phyloP scores from a whole-genome alignment of 2,329 filamentous ascomycete species.

The Epichloe baconii region DNA sequence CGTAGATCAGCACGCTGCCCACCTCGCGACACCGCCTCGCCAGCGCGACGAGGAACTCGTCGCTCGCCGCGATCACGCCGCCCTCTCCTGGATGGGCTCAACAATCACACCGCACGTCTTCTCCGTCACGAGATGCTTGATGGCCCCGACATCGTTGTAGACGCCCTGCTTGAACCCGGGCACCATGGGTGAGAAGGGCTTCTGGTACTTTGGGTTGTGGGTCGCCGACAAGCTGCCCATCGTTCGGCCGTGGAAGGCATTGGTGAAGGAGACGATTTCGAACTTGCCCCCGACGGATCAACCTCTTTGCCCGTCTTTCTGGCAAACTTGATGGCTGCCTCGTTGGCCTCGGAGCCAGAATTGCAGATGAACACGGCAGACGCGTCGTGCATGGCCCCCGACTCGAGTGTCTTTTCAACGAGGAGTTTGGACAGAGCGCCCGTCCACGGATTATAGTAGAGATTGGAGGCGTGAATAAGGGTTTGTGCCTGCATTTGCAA shows the following conservation, averaged over 20 bases:
- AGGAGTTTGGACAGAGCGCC: conserved; percentile 77
- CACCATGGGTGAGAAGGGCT: conserved; percentile 88
- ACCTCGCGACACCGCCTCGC: conserved; percentile 75
- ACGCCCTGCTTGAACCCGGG: conserved; percentile 80
- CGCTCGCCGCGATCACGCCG: conserved; percentile 70
- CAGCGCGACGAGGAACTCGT: conserved; percentile 75
- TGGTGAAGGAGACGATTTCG: conserved; percentile 81
- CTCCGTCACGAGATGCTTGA: conserved; percentile 64
- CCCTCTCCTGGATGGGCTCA: conserved; percentile 95
- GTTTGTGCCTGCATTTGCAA: conserved; percentile 40
- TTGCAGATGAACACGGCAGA: conserved; percentile 85
- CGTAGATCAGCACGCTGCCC: conserved; percentile 80
- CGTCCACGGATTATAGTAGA: conserved; percentile 96
- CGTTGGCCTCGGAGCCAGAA: conserved; percentile 92
- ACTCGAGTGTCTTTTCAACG: conserved; percentile 65
- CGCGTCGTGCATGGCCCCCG: conserved; percentile 71
- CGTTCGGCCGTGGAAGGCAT: conserved; percentile 90
- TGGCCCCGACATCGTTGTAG: conserved; percentile 66
- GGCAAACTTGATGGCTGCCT: conserved; percentile 94
- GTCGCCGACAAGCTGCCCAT: conserved; percentile 95
- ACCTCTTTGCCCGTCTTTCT: conserved; percentile 74
- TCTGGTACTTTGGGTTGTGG: conserved; percentile 95
- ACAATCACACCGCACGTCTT: conserved; percentile 89
- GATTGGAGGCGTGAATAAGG: conserved; percentile 83
- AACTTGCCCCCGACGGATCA: conserved; percentile 61